These are phyloP conservation scores for Cryoendolithus antarcticus DNA, from an alignment of 2,329 filamentous ascomycete genomes.

Conservation along the genomic window DNA sequence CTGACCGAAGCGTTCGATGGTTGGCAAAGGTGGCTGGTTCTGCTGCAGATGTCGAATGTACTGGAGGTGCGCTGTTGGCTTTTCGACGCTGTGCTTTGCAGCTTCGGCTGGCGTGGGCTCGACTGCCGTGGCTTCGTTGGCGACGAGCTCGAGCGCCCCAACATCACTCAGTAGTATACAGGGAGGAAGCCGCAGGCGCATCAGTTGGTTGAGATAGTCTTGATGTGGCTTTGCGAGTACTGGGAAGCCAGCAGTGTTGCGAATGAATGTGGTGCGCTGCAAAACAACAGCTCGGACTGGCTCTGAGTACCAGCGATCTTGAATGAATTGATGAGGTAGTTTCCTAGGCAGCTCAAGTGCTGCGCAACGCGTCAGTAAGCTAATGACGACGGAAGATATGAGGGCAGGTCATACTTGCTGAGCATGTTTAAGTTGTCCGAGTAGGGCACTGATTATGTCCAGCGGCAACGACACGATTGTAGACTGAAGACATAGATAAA, in stretches of 20 bases:
- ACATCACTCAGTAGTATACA: slow-evolving; percentile 51
- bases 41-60: slow-evolving; percentile 79
- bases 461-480: not conserved
- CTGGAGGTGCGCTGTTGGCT: slow-evolving; percentile 52
- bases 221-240: slow-evolving; percentile 48
- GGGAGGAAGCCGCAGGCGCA: slow-evolving; percentile 44
- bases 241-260: slow-evolving; percentile 46
- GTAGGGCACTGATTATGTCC: not conserved
- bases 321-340: slow-evolving; percentile 43
- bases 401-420: not conserved
- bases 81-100: slow-evolving; percentile 34
- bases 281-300: slow-evolving; percentile 46
- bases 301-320: slow-evolving; percentile 52
- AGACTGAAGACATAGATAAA: slow-evolving; percentile 2
- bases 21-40: slow-evolving; percentile 56
- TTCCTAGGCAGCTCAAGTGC: slow-evolving; percentile 47
- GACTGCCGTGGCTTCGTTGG: not conserved
- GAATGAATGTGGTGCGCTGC: slow-evolving; percentile 40
- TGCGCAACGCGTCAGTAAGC: slow-evolving; percentile 15
- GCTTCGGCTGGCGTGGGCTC: slow-evolving; percentile 60
- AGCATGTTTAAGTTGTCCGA: not conserved
- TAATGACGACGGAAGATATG: too few species aligned
- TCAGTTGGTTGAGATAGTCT: slow-evolving; percentile 42
- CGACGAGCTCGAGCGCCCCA: slow-evolving; percentile 30
- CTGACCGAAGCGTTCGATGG: slow-evolving; percentile 54